A percentile compares a stretch with the other conserved stretches of the same genome.
phyloP scores from a whole-genome alignment of 306 rosid species.

The Gastrolobium bilobum region DNA sequence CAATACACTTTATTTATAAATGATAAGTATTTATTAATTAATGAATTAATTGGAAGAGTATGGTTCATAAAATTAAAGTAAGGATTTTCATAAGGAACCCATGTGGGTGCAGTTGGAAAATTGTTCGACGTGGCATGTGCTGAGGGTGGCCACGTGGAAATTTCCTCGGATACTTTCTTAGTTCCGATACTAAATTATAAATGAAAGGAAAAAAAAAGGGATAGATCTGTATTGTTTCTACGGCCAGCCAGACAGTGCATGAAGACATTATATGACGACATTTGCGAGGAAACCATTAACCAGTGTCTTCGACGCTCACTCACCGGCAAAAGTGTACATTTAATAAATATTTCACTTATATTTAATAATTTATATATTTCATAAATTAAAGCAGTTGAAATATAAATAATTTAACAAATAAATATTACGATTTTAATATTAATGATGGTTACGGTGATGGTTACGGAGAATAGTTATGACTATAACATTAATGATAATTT shows the following conservation, averaged over 20 bases:
- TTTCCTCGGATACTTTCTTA: conserved; percentile 61
- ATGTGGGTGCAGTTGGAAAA: conserved; percentile 49
- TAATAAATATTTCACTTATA: too few species aligned
- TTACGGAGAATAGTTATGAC: too few species aligned
- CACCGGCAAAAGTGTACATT: too few species aligned
- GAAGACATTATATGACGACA: conserved; percentile 5
- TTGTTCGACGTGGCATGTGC: conserved; percentile 23
- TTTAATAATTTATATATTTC: too few species aligned
- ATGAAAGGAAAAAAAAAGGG: neutral
- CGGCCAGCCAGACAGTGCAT: conserved; percentile 28
- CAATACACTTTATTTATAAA: neutral
- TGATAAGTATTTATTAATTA: neutral
- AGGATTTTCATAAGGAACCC: conserved; percentile 17
- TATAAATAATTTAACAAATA: too few species aligned
- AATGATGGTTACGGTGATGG: too few species aligned
- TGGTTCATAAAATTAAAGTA: conserved; percentile 9
- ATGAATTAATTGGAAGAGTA: neutral
- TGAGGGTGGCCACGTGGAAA: conserved; percentile 52
- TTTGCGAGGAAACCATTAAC: conserved; percentile 6
- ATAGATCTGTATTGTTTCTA: conserved; percentile 38
- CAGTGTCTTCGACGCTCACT: neutral
- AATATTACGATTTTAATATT: too few species aligned
- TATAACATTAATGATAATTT: too few species aligned
- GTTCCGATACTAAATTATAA: neutral
- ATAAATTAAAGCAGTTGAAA: too few species aligned